phyloP scores from a whole-genome alignment of 805 yeast genomes.

The Myxozyma geophila region DNA sequence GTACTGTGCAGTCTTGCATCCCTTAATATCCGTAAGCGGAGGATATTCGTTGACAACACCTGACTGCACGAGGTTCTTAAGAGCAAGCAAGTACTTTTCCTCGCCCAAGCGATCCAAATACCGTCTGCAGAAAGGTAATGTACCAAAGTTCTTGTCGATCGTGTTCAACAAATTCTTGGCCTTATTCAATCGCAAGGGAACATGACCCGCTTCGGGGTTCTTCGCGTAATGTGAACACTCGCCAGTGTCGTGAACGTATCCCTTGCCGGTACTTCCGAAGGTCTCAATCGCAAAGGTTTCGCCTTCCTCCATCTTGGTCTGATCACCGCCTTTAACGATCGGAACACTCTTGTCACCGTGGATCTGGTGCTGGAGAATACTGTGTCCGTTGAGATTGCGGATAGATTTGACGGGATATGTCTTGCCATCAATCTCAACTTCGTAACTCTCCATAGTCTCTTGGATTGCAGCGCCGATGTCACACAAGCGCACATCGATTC shows the following conservation, averaged over 20 bases:
- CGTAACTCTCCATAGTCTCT: constrained; percentile 97
- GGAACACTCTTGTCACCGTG: constrained; percentile 98
- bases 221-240: constrained; percentile 94
- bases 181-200: constrained; percentile 62
- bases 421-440: constrained; percentile 87
- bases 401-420: constrained; percentile 84
- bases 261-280: constrained; percentile 95
- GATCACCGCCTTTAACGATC: constrained; percentile 89
- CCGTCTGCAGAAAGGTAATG: constrained; percentile 95
- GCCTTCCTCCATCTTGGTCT: constrained; percentile 98
- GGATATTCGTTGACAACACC: constrained; percentile 95
- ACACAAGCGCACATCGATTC: constrained; percentile 91
- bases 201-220: constrained; percentile 53
- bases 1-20: constrained; percentile 92
- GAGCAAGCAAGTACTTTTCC: constrained; percentile 83
- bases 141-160: constrained; percentile 84
- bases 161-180: constrained; percentile 71
- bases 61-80: constrained; percentile 79
- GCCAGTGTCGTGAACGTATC: constrained; percentile 82
- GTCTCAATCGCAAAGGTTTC: constrained; percentile 98
- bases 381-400: constrained; percentile 93
- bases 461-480: constrained; percentile 96
- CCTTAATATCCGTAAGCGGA: constrained; percentile 81
- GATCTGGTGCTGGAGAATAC: constrained; percentile 77
- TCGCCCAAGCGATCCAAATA: constrained; percentile 91